Evolutionary conservation across 768 basidiomycete genomes (phyloP), one percentile per base, ranked within the genome.

Genomic region (Trametes punicea): DNA sequence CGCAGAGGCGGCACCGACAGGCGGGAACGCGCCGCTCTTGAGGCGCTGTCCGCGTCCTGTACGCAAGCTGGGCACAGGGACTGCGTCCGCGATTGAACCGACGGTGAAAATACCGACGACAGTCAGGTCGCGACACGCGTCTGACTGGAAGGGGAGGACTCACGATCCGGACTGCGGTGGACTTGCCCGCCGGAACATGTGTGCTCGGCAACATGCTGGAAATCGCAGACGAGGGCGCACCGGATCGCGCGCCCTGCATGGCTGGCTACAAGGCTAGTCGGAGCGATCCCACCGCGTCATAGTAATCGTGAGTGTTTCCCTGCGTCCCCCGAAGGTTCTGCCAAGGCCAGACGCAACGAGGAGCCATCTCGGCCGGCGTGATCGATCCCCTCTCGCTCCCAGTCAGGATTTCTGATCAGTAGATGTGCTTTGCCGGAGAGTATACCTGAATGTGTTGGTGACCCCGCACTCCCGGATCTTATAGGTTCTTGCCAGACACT

Each of bases 61-160:
- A 67, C 57, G 51, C 65, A 9, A 55, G 74, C 38, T n/a, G 49
- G 57, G 33, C 66, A 67, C 10, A 64, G 65, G 5, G 71, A 73
- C 11, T 51, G 48, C 3, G 52, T 71, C 40, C 66, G 71, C 39
- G n/a, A n/a, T n/a, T n/a, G 55, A 62, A 26, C 62, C 54, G 18
- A 74, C 74, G 62, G 62, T 66, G 15, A 45, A 45, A 1, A 74
- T 73, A 6, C 61, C 65, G 23, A 71, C 69, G 18, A 63, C 65
- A 18, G 50, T 75, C 56, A 74, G 52, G 65, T 74, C 33, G 71
- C 70, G 20, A 71, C 72, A 5, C 61, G 66, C 33, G 62, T 74
- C 26, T 74, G 73, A 70, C 52, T 72, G 30, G 55, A 68, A 18
- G 73, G 73, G 46, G 69, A 72, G 59, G 52, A 4, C 62, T 61